A percentile compares a stretch with the other conserved stretches of the same genome.
phyloP scores from a whole-genome alignment of 805 yeast species.

The Saccharomycopsis sp. region DNA sequence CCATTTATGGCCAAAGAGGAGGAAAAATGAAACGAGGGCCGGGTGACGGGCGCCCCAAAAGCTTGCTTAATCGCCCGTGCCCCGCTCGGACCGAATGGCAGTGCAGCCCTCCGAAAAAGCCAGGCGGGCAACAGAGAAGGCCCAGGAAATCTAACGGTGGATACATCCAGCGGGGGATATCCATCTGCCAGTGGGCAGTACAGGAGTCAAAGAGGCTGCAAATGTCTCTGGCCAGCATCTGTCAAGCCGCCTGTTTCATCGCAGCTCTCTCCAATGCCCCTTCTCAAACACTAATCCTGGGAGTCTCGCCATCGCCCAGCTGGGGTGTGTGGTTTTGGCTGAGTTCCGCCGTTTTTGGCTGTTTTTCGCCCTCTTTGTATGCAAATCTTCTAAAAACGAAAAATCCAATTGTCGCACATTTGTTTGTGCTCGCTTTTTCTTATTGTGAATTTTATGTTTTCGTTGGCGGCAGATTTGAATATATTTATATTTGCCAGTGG shows the following conservation, averaged over 20 bases:
- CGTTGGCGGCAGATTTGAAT: not conserved
- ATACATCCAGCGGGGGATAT: not conserved
- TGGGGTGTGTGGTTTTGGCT: not conserved
- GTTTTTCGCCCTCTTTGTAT: not conserved
- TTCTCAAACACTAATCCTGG: too few relatives aligned
- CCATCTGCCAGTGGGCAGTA: too few relatives aligned
- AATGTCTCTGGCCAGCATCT: not conserved
- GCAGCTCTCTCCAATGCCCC: too few relatives aligned
- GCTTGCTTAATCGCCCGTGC: too few relatives aligned
- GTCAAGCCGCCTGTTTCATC: not conserved
- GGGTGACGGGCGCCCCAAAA: too few relatives aligned
- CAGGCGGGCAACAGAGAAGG: not conserved
- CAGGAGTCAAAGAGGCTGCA: too few relatives aligned
- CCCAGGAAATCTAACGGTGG: not conserved
- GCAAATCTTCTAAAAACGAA: not conserved
- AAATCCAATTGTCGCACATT: not conserved
- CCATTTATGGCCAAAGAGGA: too few relatives aligned
- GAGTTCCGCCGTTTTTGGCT: not conserved
- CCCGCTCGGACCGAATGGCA: too few relatives aligned
- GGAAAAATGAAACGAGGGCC: too few relatives aligned
- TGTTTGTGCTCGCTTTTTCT: not conserved
- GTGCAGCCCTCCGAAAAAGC: too few relatives aligned
- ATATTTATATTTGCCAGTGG: not conserved
- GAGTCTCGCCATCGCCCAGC: not conserved
- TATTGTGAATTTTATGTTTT: not conserved